These are phyloP conservation scores for Paulownia fortunei DNA, from an alignment of 257 asterid species.

Conservation along the genomic window DNA sequence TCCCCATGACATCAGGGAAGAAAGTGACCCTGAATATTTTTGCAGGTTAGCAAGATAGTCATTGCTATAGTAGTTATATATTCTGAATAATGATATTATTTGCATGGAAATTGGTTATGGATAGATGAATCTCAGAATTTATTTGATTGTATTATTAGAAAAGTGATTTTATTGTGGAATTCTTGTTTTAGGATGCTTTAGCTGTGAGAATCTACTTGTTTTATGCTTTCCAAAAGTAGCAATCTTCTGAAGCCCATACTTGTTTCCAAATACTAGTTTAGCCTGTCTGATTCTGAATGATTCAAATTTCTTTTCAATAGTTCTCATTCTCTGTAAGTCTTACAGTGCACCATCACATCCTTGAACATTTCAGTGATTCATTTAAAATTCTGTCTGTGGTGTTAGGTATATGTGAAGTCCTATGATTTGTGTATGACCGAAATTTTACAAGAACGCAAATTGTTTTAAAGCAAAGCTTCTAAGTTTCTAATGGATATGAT, in stretches of 20 bases:
- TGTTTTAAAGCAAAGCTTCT: not conserved
- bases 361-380: not conserved
- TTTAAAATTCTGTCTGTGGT: not conserved
- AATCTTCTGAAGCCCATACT: not conserved
- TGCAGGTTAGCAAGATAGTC: slow-evolving; percentile 61
- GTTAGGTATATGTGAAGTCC: slow-evolving; percentile 12
- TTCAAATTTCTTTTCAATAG: not conserved
- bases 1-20: slow-evolving; percentile 91
- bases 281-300: not conserved
- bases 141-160: not conserved
- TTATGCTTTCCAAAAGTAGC: not conserved
- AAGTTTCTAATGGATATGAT: slow-evolving; percentile 10
- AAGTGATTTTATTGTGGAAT: not conserved
- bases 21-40: slow-evolving; percentile 77
- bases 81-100: not conserved
- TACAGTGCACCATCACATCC: not conserved
- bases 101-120: not conserved
- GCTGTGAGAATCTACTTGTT: not conserved
- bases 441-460: not conserved
- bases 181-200: not conserved
- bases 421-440: not conserved
- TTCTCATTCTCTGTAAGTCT: not conserved
- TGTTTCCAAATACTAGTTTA: not conserved
- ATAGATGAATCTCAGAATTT: not conserved
- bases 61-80: not conserved